These are phyloP conservation scores for Aspergillus calidoustus DNA, from an alignment of 2,329 filamentous ascomycete species.

Conservation along the genomic window DNA sequence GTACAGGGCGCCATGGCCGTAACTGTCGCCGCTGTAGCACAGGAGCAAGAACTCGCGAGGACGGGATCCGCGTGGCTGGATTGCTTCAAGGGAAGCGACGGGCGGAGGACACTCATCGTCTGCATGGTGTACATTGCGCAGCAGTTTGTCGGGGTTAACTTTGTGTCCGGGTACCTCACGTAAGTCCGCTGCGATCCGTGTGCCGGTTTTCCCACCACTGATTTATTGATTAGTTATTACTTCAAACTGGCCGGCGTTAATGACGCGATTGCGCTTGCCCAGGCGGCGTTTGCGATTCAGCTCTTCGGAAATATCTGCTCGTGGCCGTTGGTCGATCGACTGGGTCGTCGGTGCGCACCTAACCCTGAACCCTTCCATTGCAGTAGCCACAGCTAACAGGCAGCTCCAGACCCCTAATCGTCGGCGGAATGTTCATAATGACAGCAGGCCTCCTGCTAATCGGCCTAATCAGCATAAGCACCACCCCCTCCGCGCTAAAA, in stretches of 20 bases:
- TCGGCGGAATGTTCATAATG: not conserved
- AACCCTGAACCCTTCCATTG: no score
- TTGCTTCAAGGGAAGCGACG: not conserved
- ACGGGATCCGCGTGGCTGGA: not conserved
- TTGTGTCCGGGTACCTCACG: not conserved
- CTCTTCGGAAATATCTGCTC: not conserved
- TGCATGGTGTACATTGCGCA: not conserved
- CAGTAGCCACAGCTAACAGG: no score
- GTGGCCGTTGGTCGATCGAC: not conserved
- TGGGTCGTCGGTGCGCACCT: not conserved
- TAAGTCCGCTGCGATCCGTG: not conserved
- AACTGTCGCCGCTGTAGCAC: not conserved
- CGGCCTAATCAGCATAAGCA: not conserved
- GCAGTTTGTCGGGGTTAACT: not conserved
- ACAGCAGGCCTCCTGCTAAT: not conserved
- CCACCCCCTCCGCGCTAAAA: not conserved
- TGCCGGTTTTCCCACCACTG: not conserved
- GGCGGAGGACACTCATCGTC: no score
- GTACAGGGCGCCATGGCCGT: not conserved
- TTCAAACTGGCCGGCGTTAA: not conserved
- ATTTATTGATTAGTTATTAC: not conserved
- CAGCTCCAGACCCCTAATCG: not conserved
- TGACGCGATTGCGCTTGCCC: not conserved
- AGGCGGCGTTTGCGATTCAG: not conserved
- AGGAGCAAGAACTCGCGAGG: not conserved